Conservation (phyloP, 2,329 filamentous ascomycete species). For the Cadophora sp. region DNA sequence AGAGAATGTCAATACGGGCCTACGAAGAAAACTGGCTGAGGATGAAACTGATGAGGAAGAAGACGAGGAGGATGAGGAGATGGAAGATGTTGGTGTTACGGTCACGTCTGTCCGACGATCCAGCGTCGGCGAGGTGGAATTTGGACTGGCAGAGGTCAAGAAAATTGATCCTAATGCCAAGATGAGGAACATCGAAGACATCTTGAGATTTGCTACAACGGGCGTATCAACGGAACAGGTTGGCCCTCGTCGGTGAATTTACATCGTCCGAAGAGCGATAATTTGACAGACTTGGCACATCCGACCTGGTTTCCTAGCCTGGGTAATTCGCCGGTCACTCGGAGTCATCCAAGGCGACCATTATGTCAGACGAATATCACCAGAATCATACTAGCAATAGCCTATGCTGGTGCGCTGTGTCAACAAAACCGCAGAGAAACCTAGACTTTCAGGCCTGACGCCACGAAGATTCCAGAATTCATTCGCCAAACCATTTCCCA, state of each 20-base stretch:
- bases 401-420: neutral
- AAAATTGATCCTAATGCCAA: slow-evolving; percentile 31
- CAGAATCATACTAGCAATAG: neutral
- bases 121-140: slow-evolving; percentile 29
- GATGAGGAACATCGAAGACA: slow-evolving; percentile 48
- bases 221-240: slow-evolving; percentile 40
- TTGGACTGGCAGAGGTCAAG: slow-evolving; percentile 31
- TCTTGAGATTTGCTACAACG: slow-evolving; percentile 58
- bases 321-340: neutral
- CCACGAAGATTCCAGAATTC: neutral
- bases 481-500: neutral
- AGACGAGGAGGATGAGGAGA: slow-evolving; percentile 56
- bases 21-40: slow-evolving; percentile 54
- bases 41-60: slow-evolving; percentile 56
- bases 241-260: slow-evolving; percentile 8
- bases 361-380: slow-evolving; percentile 4
- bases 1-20: slow-evolving; percentile 74
- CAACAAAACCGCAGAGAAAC: neutral
- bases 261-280: neutral
- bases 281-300: neutral
- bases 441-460: neutral
- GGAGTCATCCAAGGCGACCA: neutral
- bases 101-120: slow-evolving; percentile 32
- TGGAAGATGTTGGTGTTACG: slow-evolving; percentile 54
- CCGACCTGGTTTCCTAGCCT: neutral